Evolutionary conservation across 2,329 filamentous ascomycete species (phyloP).

Genomic region (Rosellinia necatrix): DNA sequence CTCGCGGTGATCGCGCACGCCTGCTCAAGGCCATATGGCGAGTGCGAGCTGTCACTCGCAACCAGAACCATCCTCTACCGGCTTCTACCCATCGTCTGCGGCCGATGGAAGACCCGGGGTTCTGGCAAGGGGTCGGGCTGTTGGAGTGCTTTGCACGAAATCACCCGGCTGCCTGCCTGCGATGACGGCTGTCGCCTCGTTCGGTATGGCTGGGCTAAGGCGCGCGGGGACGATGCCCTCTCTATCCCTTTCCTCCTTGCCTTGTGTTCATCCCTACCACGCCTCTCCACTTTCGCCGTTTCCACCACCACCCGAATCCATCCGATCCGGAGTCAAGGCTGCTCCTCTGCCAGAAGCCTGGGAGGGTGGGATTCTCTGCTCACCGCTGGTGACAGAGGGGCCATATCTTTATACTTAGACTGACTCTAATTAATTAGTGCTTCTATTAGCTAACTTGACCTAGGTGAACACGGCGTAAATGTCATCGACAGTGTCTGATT

Average conservation of each 20-base stretch:
- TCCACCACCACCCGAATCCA: not conserved
- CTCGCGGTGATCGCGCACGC: slow-evolving; percentile 29
- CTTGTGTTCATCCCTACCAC: not conserved
- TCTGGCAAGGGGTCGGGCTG: slow-evolving; percentile 26
- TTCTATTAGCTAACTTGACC: slow-evolving; percentile 14
- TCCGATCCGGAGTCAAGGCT: slow-evolving; percentile 29
- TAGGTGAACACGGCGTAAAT: slow-evolving; percentile 24
- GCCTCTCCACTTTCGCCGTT: not conserved
- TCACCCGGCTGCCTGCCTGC: slow-evolving; percentile 22
- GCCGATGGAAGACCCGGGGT: slow-evolving; percentile 30
- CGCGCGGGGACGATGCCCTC: slow-evolving; percentile 27
- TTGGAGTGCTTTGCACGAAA: slow-evolving; percentile 13
- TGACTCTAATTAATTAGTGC: not conserved
- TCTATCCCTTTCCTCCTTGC: not conserved
- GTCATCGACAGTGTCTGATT: slow-evolving; percentile 26
- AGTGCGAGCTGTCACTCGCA: slow-evolving; percentile 27
- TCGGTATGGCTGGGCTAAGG: slow-evolving; percentile 29
- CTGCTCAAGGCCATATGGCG: slow-evolving; percentile 28
- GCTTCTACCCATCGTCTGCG: slow-evolving; percentile 31
- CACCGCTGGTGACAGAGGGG: slow-evolving; percentile 20
- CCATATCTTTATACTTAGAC: slow-evolving; percentile 9
- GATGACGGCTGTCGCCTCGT: slow-evolving; percentile 26
- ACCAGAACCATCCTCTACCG: slow-evolving; percentile 27
- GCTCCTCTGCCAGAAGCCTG: slow-evolving; percentile 31
- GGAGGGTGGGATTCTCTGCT: slow-evolving; percentile 29